Evolutionary conservation across 768 basidiomycete genomes (phyloP), one percentile per base, ranked within the genome.

Genomic region (Naganishia vaughanmartiniae): DNA sequence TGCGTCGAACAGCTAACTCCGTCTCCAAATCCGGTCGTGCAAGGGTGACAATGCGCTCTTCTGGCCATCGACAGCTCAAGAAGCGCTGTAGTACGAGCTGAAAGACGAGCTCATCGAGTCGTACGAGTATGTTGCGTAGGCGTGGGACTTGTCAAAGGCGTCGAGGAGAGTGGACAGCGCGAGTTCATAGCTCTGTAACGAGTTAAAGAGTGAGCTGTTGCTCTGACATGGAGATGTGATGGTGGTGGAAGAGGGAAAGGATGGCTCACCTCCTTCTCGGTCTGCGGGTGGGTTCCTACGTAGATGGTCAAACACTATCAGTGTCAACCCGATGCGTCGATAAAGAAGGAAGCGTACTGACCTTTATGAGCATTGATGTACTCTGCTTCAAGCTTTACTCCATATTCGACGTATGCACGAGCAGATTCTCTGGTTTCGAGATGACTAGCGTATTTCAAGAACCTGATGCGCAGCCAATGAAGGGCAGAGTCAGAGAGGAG

Each of bases 331-430:
- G n/a, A 28, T 12, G 60, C n/a, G n/a, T 42, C 2, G 24, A n/a
- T 4, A 45, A 17, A 45, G 24, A 26, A 26, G 15, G n/a, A 12
- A 9, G 19, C 2, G 21, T 4, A 42, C 53, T 30, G 19, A 65
- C 69, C 69, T 70, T 70, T 70, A n/a, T 63, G 36, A 7, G 31
- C 42, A 60, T 65, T 65, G 53, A 70, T 70, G 34, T 60, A 60
- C 39, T 65, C 69, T 17, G 60, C 51, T 56, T 70, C 69, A 14
- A 53, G 53, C 28, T 46, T 39, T 4, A 70, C 53, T 1, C 69
- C 69, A 28, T 63, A 54, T 1, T 17, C 39, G 60, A 70, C 53
- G 53, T 70, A 70, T n/a, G 31, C 58, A n/a, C 53, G 46, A 24
- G 69, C 69, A 46, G 34, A 17, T 11, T 70, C 51, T 54, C 60